Percentiles rank a stretch among this genome's conserved stretches.
Evolutionary conservation across 257 asterid genomes (phyloP).

Genomic region (Solanum appendiculatum): DNA sequence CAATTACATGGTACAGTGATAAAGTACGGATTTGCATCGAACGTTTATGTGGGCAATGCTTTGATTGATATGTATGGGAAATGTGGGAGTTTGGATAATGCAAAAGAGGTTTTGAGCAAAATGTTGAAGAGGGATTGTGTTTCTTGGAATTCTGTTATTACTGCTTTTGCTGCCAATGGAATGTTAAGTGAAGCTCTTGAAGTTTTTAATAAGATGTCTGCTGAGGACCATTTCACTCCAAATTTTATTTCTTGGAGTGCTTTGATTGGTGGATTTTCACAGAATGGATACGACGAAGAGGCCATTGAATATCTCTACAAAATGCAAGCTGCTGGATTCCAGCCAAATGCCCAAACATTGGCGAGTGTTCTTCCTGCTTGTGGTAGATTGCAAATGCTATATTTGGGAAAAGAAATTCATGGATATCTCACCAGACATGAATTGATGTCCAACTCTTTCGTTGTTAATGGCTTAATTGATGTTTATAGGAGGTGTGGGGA

Average conservation of each 20-base stretch:
- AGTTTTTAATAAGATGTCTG: slow-evolving; percentile 36
- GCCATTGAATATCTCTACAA: slow-evolving; percentile 42
- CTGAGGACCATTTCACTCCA: slow-evolving; percentile 26
- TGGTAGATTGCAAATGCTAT: slow-evolving; percentile 41
- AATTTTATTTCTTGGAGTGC: slow-evolving; percentile 66
- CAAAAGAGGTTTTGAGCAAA: slow-evolving; percentile 30
- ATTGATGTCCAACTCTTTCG: slow-evolving; percentile 47
- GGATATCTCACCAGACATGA: slow-evolving; percentile 51
- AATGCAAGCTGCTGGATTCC: slow-evolving; percentile 47
- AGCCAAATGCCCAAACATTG: slow-evolving; percentile 47
- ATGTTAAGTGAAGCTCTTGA: slow-evolving; percentile 37
- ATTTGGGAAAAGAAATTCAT: slow-evolving; percentile 60
- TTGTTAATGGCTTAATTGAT: slow-evolving; percentile 72
- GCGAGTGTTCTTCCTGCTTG: slow-evolving; percentile 69
- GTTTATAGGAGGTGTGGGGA: slow-evolving; percentile 58
- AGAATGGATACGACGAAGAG: slow-evolving; percentile 51
- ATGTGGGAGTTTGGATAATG: slow-evolving; percentile 46
- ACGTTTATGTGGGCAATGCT: slow-evolving; percentile 60
- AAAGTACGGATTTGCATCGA: slow-evolving; percentile 39
- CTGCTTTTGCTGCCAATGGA: slow-evolving; percentile 60
- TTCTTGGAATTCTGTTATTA: slow-evolving; percentile 71
- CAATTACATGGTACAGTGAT: slow-evolving; percentile 50
- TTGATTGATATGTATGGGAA: slow-evolving; percentile 77
- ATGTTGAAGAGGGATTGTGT: slow-evolving; percentile 42
- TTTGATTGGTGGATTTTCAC: slow-evolving; percentile 60